These are phyloP conservation scores for Sporobolus alterniflorus DNA, from an alignment of 202 grass and related monocot species.

Conservation along the genomic window DNA sequence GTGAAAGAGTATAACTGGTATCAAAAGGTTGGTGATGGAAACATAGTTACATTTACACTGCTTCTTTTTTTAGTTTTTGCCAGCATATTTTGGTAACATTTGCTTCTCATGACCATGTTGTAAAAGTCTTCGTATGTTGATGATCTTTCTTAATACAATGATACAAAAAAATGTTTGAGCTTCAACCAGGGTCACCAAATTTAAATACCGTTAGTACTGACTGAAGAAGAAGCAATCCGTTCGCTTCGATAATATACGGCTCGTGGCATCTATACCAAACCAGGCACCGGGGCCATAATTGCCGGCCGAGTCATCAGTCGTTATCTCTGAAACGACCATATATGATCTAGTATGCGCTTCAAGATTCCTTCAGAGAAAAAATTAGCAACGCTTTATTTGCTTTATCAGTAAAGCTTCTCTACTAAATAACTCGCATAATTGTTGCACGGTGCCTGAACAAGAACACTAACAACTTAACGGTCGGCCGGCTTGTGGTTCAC, in stretches of 20 bases:
- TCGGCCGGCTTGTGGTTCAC: conserved; percentile 29
- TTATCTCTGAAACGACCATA: background rate
- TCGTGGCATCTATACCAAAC: conserved; percentile 19
- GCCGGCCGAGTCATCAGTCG: conserved; percentile 6
- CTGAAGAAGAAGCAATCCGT: background rate
- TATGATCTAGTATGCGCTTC: conserved; percentile 16
- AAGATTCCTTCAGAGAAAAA: background rate
- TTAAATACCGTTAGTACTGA: background rate
- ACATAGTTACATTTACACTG: background rate
- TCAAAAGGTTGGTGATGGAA: background rate
- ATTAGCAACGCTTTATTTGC: background rate
- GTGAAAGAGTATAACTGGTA: background rate
- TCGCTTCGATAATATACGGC: background rate
- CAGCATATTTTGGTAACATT: background rate
- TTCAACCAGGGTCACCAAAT: background rate
- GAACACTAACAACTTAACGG: conserved; percentile 1
- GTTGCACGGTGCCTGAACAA: background rate
- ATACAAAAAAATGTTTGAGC: background rate
- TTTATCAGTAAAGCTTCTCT: conserved; percentile 17
- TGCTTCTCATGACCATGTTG: background rate
- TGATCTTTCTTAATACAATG: background rate
- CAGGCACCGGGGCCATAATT: background rate
- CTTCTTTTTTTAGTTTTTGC: background rate
- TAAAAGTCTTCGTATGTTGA: background rate
- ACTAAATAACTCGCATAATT: conserved; percentile 23